Evolutionary conservation across 192 early-diverging fungal species (phyloP), one percentile per base, ranked within the genome.

Genomic region (Nowakowskiella sp.): DNA sequence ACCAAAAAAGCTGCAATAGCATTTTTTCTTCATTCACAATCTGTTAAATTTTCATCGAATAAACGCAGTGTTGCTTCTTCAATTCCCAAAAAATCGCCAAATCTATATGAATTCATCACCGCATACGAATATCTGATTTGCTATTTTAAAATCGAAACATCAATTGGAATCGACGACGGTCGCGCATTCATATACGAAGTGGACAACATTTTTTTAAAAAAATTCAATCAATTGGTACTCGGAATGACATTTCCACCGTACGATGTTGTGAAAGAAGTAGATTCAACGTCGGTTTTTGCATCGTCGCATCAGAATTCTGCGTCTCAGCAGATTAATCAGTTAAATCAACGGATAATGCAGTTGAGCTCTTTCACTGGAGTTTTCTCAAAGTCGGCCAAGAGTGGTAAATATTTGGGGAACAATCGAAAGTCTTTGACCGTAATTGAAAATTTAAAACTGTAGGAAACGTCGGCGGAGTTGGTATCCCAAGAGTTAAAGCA

Each of bases 171-270:
- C 32, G 77, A 79, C 61, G 77, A 79, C 65, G 77, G 77, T 5
- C 51, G 77, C 10, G 73, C 77, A 23, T 79, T 79, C 58, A 66
- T 68, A 3, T 79, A 65, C 34, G 77, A 79, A 42, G 57, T 73
- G 3, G 77, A 75, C 31, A 49, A 45, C 30, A 51, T 60, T 49
- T 76, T 76, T 44, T 34, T 52, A 1, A 59, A 56, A 30, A 47
- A 31, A 8, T 70, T 79, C 39, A 36, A 42, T 3, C 50, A 63
- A 31, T 70, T 76, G 56, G 21, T 55, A 3, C 33, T 58, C 4
- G 70, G 69, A 47, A 47, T 44, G 5, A 58, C 64, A 6, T 61
- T 68, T 33, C 22, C 52, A 4, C 73, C 73, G 0, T 73, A 76
- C 59, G 74, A 73, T 22, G 13, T 13, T 13, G 13, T 39, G 13